These are phyloP conservation scores for Porogramme epimiltina DNA, from an alignment of 1,284 basidiomycete genomes.

Conservation along the genomic window DNA sequence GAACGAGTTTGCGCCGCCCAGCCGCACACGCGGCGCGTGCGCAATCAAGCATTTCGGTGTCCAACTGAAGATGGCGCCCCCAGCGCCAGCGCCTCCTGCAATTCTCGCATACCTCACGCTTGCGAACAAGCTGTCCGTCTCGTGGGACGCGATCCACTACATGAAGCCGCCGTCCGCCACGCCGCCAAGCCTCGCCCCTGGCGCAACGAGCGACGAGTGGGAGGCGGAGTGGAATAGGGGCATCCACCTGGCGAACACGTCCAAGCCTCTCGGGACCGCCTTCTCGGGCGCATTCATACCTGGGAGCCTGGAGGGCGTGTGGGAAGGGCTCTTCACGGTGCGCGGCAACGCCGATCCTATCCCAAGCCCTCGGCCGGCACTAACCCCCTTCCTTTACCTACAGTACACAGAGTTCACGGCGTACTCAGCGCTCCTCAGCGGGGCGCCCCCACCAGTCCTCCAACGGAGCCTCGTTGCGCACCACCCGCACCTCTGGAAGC, in stretches of 20 bases:
- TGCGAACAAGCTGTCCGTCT: constrained; percentile 41
- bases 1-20: constrained; percentile 53
- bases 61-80: constrained; percentile 54
- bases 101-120: constrained; percentile 69
- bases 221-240: constrained; percentile 60
- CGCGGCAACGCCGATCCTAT: constrained; percentile 20
- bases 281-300: constrained; percentile 51
- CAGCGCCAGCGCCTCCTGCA: constrained; percentile 65
- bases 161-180: constrained; percentile 41
- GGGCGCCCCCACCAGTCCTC: constrained; percentile 57
- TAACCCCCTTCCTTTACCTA: neutral
- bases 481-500: constrained; percentile 77
- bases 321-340: constrained; percentile 78
- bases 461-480: constrained; percentile 60
- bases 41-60: constrained; percentile 34
- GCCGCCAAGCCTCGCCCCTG: constrained; percentile 31
- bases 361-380: neutral
- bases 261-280: constrained; percentile 30
- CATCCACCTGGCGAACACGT: constrained; percentile 38
- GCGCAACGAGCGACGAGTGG: constrained; percentile 30
- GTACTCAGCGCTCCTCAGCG: constrained; percentile 65
- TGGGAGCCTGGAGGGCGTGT: constrained; percentile 71
- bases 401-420: constrained; percentile 76
- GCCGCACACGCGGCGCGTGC: constrained; percentile 23
- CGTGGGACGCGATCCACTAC: constrained; percentile 32